These are phyloP conservation scores for Fusarium verticillioides DNA, from an alignment of 2,329 filamentous ascomycete genomes.

Conservation along the genomic window DNA sequence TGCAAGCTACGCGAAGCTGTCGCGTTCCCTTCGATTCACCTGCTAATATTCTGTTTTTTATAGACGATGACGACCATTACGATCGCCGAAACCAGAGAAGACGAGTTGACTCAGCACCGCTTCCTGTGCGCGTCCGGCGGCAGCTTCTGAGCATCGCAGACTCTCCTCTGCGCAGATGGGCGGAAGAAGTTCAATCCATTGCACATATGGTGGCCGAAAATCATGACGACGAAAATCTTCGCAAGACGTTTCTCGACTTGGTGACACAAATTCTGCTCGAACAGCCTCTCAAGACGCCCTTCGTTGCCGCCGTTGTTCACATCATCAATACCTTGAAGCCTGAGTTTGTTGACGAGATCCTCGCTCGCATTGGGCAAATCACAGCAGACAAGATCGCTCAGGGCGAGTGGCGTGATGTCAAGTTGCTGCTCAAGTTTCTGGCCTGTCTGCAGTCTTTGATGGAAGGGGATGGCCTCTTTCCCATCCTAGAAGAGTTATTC, in stretches of 20 bases:
- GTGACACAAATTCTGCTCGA: constrained; percentile 82
- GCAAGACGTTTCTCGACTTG: constrained; percentile 77
- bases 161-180: constrained; percentile 79
- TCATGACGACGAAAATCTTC: constrained; percentile 85
- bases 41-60: constrained; percentile 32
- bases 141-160: constrained; percentile 85
- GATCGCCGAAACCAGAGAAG: constrained; percentile 79
- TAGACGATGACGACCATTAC: constrained; percentile 78
- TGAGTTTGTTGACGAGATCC: constrained; percentile 77
- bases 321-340: constrained; percentile 81
- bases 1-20: constrained; percentile 10
- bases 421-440: constrained; percentile 88
- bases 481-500: constrained; percentile 90
- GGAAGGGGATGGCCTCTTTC: constrained; percentile 86
- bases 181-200: constrained; percentile 81
- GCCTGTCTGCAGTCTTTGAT: constrained; percentile 85
- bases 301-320: constrained; percentile 85
- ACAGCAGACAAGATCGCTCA: constrained; percentile 74
- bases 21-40: constrained; percentile 15
- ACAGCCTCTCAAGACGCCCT: constrained; percentile 98
- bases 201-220: constrained; percentile 83
- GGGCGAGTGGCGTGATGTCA: constrained; percentile 90
- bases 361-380: constrained; percentile 69
- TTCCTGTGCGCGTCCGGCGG: constrained; percentile 77
- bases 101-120: constrained; percentile 76